A percentile compares a stretch with the other conserved stretches of the same genome.
phyloP scores from a whole-genome alignment of 2,329 filamentous ascomycete species.

The Orbilia oligospora region DNA sequence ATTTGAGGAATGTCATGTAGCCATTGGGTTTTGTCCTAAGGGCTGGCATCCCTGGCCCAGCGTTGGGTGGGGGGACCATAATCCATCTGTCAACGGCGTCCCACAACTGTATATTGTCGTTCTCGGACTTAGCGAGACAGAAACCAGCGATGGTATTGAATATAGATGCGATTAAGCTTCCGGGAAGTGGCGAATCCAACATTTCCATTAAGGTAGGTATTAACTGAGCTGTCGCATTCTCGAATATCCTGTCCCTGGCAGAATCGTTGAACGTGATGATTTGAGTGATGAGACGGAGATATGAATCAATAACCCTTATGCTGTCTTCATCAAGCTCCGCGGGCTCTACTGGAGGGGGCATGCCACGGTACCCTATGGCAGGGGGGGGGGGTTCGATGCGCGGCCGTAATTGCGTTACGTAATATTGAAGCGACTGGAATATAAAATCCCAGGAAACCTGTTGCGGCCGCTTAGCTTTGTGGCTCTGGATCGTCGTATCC shows the following conservation, averaged over 20 bases:
- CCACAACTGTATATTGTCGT: conserved; percentile 83
- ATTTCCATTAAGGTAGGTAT: conserved; percentile 83
- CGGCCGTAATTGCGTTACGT: conserved; percentile 63
- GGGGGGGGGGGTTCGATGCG: conserved; percentile 61
- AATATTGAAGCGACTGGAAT: conserved; percentile 81
- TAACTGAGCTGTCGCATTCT: conserved; percentile 76
- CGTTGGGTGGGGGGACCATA: conserved; percentile 59
- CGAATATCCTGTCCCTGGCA: conserved; percentile 81
- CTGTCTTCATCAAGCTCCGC: conserved; percentile 90
- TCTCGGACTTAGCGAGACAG: conserved; percentile 79
- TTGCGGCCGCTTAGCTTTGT: conserved; percentile 84
- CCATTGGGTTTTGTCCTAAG: conserved; percentile 55
- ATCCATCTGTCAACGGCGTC: conserved; percentile 80
- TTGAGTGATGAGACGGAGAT: conserved; percentile 87
- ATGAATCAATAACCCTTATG: conserved; percentile 95
- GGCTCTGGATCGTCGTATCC: conserved; percentile 76
- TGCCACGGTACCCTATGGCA: conserved; percentile 66
- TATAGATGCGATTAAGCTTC: conserved; percentile 67
- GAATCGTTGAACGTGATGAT: conserved; percentile 80
- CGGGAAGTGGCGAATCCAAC: conserved; percentile 74
- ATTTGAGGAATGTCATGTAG: conserved; percentile 72
- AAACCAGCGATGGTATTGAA: conserved; percentile 84
- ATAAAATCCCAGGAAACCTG: conserved; percentile 95
- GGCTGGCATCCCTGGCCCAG: conserved; percentile 44
- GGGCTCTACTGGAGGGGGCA: conserved; percentile 59